phyloP scores from a whole-genome alignment of 2,329 filamentous ascomycete genomes.

The Aspergillus thermomutatus region DNA sequence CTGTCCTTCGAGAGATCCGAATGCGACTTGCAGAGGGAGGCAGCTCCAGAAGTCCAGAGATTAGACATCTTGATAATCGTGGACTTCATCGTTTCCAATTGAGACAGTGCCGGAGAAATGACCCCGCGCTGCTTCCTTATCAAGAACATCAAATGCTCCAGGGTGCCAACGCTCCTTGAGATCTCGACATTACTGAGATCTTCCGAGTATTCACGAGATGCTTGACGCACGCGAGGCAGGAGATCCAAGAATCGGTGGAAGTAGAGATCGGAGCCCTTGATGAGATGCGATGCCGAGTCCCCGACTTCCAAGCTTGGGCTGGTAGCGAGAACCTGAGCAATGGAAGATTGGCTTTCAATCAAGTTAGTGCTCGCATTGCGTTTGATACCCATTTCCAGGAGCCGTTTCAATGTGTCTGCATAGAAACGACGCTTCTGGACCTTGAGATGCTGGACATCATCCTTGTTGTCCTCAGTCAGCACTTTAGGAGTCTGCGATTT shows the following conservation, averaged over 20 bases:
- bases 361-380: slow-evolving; percentile 74
- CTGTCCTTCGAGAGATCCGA: slow-evolving; percentile 15
- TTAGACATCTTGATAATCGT: slow-evolving; percentile 31
- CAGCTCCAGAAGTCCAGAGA: slow-evolving; percentile 28
- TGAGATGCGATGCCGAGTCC: slow-evolving; percentile 14
- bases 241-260: slow-evolving; percentile 78
- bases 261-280: slow-evolving; percentile 61
- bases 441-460: slow-evolving; percentile 82
- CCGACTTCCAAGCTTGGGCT: slow-evolving; percentile 40
- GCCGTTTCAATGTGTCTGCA: slow-evolving; percentile 76
- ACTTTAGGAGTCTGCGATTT: slow-evolving; percentile 76
- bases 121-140: slow-evolving; percentile 38
- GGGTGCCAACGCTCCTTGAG: slow-evolving; percentile 71
- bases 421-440: slow-evolving; percentile 85
- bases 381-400: slow-evolving; percentile 86
- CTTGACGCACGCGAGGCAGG: slow-evolving; percentile 63
- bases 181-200: slow-evolving; percentile 82
- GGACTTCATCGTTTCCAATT: slow-evolving; percentile 28
- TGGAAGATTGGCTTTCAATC: slow-evolving; percentile 68
- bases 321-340: slow-evolving; percentile 65
- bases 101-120: slow-evolving; percentile 30
- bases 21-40: slow-evolving; percentile 22
- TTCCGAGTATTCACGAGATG: slow-evolving; percentile 71
- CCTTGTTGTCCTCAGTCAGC: slow-evolving; percentile 85
- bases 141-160: slow-evolving; percentile 76